A percentile compares a stretch with the other conserved stretches of the same genome.
Evolutionary conservation across 352 stramenopile species (phyloP).

Genomic region (Pythium guiyangense): DNA sequence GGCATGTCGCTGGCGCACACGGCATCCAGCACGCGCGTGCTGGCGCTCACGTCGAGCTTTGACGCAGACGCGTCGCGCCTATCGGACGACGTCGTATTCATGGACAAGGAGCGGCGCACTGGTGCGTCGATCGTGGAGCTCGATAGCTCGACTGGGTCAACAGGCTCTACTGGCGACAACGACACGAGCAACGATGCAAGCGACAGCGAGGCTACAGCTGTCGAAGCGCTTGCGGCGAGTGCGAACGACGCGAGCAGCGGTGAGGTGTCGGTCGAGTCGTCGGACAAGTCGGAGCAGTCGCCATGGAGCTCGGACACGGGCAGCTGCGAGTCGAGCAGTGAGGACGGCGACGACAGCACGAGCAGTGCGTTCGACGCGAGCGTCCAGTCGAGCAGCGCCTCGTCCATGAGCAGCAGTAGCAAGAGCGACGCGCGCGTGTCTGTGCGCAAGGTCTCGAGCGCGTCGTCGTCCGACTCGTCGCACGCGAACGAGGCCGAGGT

Average conservation of each 20-base stretch:
- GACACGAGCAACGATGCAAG: slow-evolving; percentile 9
- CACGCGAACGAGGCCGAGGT: slow-evolving; percentile 50
- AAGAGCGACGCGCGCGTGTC: slow-evolving; percentile 7
- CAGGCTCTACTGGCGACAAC: not conserved
- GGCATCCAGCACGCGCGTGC: slow-evolving; percentile 17
- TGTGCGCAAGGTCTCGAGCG: slow-evolving; percentile 35
- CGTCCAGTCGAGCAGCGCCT: slow-evolving; percentile 10
- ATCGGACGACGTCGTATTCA: slow-evolving; percentile 7
- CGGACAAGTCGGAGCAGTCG: slow-evolving; percentile 27
- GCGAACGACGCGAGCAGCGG: not conserved
- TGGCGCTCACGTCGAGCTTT: slow-evolving; percentile 20
- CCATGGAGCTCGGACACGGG: slow-evolving; percentile 38
- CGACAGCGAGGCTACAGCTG: slow-evolving; percentile 2
- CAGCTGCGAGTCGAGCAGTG: slow-evolving; percentile 11
- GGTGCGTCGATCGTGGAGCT: slow-evolving; percentile 9
- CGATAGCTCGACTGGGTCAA: slow-evolving; percentile 6
- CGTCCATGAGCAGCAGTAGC: slow-evolving; percentile 4
- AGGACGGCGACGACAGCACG: slow-evolving; percentile 3
- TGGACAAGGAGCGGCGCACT: slow-evolving; percentile 20
- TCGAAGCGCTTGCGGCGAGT: not conserved
- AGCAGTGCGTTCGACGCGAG: slow-evolving; percentile 8
- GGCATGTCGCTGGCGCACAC: slow-evolving; percentile 11
- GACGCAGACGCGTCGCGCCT: slow-evolving; percentile 9
- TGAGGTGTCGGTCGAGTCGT: slow-evolving; percentile 22
- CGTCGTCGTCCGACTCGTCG: slow-evolving; percentile 52